A percentile compares a stretch with the other conserved stretches of the same genome.
These are phyloP conservation scores for Parachlorella kessleri DNA, from an alignment of 139 green algal genomes.

Conservation along the genomic window DNA sequence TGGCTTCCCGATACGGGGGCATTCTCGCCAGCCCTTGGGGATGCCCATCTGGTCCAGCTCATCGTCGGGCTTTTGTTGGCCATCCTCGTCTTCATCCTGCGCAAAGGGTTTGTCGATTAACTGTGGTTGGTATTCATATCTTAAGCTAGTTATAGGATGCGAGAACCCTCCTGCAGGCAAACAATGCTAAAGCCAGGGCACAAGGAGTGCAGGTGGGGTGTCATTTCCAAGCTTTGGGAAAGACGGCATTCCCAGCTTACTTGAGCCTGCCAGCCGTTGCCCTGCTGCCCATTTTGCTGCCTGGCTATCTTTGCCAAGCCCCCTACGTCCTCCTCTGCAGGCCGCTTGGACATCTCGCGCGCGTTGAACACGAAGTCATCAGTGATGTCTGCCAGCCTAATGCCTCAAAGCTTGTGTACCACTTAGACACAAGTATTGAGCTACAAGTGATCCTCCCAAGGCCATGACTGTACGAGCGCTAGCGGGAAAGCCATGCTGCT, in stretches of 20 bases:
- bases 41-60: constrained; percentile 37
- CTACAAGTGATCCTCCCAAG: too few relatives aligned
- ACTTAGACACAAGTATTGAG: too few relatives aligned
- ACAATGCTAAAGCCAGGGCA: not conserved
- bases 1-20: constrained; percentile 25
- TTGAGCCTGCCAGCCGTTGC: not conserved
- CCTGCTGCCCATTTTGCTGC: not conserved
- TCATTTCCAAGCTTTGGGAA: not conserved
- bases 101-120: not conserved
- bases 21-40: constrained; percentile 32
- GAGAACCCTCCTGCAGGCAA: not conserved
- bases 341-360: not conserved
- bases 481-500: too few relatives aligned
- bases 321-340: not conserved
- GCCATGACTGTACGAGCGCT: too few relatives aligned
- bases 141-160: too few relatives aligned
- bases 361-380: too few relatives aligned
- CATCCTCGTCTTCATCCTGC: not conserved
- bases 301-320: not conserved
- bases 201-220: not conserved
- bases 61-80: constrained; percentile 27
- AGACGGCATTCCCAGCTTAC: not conserved
- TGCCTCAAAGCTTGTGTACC: too few relatives aligned
- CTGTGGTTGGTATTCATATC: too few relatives aligned
- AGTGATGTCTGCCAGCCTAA: too few relatives aligned